These are phyloP conservation scores for Cyberlindnera americana DNA, from an alignment of 805 yeast genomes.

Conservation along the genomic window DNA sequence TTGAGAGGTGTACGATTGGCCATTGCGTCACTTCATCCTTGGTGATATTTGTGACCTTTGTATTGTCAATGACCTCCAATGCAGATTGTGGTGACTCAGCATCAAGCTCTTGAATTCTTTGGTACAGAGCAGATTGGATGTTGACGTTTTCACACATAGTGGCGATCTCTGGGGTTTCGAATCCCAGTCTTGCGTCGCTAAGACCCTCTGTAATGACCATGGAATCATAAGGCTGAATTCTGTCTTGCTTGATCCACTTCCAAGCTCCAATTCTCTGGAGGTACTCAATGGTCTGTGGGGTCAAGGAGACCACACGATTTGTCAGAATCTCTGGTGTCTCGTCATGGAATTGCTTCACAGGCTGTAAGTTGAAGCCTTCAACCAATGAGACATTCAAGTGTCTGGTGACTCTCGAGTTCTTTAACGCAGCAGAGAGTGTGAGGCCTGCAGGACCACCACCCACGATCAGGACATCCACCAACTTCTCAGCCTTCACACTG, in stretches of 20 bases:
- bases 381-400: slow-evolving; percentile 62
- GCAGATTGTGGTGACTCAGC: slow-evolving; percentile 19
- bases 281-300: slow-evolving; percentile 72
- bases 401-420: slow-evolving; percentile 58
- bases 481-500: slow-evolving; percentile 22
- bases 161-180: slow-evolving; percentile 64
- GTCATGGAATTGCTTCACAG: slow-evolving; percentile 41
- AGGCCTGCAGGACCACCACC: slow-evolving; percentile 99
- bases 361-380: slow-evolving; percentile 63
- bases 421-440: slow-evolving; percentile 77
- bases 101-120: slow-evolving; percentile 43
- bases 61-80: slow-evolving; percentile 54
- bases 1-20: slow-evolving; percentile 70
- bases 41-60: slow-evolving; percentile 60
- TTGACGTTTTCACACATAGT: slow-evolving; percentile 89
- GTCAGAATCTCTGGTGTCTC: slow-evolving; percentile 47
- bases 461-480: slow-evolving; percentile 73
- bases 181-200: slow-evolving; percentile 64
- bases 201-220: slow-evolving; percentile 85
- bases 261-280: slow-evolving; percentile 73
- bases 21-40: slow-evolving; percentile 46
- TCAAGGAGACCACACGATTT: slow-evolving; percentile 81
- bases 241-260: slow-evolving; percentile 60
- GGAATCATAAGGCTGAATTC: slow-evolving; percentile 76
- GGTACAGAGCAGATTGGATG: slow-evolving; percentile 69